Conservation (phyloP, 768 basidiomycete genomes). For the Coprinellus micaceus region DNA sequence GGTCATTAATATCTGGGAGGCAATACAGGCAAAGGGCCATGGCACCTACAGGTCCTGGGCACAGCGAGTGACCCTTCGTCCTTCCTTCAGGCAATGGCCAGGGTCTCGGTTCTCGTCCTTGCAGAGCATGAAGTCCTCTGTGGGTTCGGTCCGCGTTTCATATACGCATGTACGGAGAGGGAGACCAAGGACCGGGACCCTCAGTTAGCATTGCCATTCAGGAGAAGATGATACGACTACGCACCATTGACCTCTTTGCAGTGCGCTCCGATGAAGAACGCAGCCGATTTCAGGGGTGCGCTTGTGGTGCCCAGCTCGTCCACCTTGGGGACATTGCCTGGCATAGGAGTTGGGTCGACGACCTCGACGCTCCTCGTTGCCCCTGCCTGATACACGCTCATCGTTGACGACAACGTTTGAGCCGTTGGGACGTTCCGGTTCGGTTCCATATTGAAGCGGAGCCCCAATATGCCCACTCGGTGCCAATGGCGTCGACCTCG, state of each 20-base stretch:
- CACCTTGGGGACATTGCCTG: constrained; percentile 66
- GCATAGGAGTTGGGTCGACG: constrained; percentile 64
- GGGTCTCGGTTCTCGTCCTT: constrained; percentile 90
- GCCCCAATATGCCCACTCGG: background rate
- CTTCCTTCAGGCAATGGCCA: constrained; percentile 92
- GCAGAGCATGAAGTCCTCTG: constrained; percentile 79
- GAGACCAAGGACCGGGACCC: constrained; percentile 1
- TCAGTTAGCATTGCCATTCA: background rate
- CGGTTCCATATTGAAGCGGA: background rate
- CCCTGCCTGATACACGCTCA: constrained; percentile 52
- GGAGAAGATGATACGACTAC: constrained; percentile 22
- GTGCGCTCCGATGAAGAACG: constrained; percentile 93
- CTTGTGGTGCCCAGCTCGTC: constrained; percentile 86
- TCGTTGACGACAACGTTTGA: constrained; percentile 26
- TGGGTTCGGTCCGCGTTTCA: too few species aligned
- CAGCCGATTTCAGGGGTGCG: constrained; percentile 91
- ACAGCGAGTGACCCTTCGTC: constrained; percentile 91
- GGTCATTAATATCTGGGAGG: background rate
- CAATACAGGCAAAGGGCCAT: background rate
- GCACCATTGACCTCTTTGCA: constrained; percentile 96
- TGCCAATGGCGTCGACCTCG: background rate
- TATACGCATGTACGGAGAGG: background rate
- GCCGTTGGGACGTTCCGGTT: background rate
- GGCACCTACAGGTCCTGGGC: constrained; percentile 83
- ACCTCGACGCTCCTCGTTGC: constrained; percentile 47